Conservation (phyloP, 805 yeast genomes). For the Wickerhamiella cacticola region DNA sequence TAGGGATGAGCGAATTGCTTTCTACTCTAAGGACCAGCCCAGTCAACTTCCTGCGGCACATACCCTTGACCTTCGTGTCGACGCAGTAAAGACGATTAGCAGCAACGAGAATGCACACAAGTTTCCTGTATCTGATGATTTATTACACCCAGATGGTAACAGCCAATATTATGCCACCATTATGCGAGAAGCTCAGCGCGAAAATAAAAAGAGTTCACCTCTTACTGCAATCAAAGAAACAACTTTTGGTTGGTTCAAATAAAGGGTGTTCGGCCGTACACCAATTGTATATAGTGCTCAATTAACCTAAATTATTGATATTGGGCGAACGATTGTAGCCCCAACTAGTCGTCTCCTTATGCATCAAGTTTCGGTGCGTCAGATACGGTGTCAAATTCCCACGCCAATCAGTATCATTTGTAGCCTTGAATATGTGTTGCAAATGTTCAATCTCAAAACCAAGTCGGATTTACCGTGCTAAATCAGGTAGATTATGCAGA, state of each 20-base stretch:
- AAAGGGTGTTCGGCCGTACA: conserved; percentile 36
- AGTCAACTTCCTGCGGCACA: conserved; percentile 22
- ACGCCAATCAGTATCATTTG: no score
- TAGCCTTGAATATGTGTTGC: no score
- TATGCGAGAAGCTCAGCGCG: conserved; percentile 57
- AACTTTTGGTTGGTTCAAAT: conserved; percentile 44
- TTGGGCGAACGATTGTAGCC: background rate
- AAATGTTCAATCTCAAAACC: no score
- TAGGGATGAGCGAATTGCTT: conserved; percentile 35
- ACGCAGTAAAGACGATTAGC: conserved; percentile 20
- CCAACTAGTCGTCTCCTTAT: background rate
- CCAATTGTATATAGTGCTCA: background rate
- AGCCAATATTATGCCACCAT: conserved; percentile 66
- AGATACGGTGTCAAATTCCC: no score
- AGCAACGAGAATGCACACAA: conserved; percentile 16
- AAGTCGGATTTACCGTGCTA: no score
- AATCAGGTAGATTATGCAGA: no score
- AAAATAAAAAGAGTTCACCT: conserved; percentile 50
- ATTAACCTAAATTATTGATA: background rate
- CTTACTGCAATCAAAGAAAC: conserved; percentile 61
- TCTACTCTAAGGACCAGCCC: conserved; percentile 28
- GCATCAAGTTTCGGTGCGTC: no score
- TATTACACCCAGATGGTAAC: conserved; percentile 72
- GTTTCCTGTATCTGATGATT: conserved; percentile 36
- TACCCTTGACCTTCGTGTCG: conserved; percentile 21